A percentile compares a stretch with the other conserved stretches of the same genome.
Conservation (phyloP, 768 basidiomycete genomes). For the Astraeus odoratus region DNA sequence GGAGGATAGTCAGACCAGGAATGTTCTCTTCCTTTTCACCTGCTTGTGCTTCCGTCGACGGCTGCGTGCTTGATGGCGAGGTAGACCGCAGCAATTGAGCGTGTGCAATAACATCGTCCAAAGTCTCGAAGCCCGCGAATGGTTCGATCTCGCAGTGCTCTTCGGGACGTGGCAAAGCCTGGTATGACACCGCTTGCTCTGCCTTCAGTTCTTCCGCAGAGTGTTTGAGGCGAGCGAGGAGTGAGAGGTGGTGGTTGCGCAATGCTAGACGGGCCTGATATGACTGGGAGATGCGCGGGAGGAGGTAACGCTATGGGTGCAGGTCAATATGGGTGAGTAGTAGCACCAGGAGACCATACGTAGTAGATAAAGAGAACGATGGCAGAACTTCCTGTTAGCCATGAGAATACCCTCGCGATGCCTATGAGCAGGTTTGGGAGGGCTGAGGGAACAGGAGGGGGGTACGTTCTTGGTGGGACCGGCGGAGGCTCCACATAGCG, state of each 20-base stretch:
- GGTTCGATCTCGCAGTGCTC: conserved; percentile 40
- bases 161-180: conserved; percentile 49
- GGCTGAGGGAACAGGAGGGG: conserved; percentile 60
- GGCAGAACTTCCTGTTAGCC: conserved; percentile 62
- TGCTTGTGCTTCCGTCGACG: conserved; percentile 6
- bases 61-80: not conserved
- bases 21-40: conserved; percentile 24
- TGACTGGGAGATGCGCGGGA: conserved; percentile 57
- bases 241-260: conserved; percentile 49
- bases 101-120: conserved; percentile 33
- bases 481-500: conserved; percentile 33
- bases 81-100: not conserved
- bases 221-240: conserved; percentile 47
- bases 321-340: conserved; percentile 6
- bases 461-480: conserved; percentile 70
- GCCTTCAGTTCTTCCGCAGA: conserved; percentile 52
- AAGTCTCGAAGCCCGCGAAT: conserved; percentile 39
- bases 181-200: conserved; percentile 47
- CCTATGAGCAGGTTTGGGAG: conserved; percentile 63
- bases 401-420: conserved; percentile 50
- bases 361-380: conserved; percentile 57
- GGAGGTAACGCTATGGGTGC: conserved; percentile 50
- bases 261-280: conserved; percentile 56
- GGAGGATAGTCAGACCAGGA: conserved; percentile 49
- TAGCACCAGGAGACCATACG: too few species aligned